Conservation (phyloP, 1,139 yeast species). For the Suzukiozyma palmioleophila region DNA sequence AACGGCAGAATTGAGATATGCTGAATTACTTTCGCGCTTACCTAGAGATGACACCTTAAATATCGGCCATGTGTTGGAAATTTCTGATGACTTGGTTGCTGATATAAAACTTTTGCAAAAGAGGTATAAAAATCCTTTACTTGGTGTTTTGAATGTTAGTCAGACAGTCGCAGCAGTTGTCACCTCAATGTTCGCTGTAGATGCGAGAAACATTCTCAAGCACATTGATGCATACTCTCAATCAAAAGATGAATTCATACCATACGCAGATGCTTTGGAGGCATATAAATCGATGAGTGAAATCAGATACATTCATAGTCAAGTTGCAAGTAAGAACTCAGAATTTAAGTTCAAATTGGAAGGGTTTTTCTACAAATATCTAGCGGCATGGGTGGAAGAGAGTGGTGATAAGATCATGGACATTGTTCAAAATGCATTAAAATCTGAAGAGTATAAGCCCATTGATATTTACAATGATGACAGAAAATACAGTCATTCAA, state of each 20-base stretch:
- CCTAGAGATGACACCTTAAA: conserved; percentile 64
- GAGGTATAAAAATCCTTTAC: conserved; percentile 55
- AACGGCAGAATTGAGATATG: conserved; percentile 58
- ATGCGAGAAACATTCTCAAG: conserved; percentile 55
- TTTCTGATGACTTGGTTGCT: conserved; percentile 52
- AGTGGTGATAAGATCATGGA: conserved; percentile 45
- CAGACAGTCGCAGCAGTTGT: conserved; percentile 53
- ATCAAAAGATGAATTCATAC: conserved; percentile 34
- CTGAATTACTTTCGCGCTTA: conserved; percentile 43
- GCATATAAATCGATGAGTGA: conserved; percentile 55
- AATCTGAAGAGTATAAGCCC: conserved; percentile 53
- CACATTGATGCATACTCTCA: conserved; percentile 47
- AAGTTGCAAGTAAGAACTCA: conserved; percentile 36
- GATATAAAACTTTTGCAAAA: conserved; percentile 54
- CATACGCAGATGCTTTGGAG: conserved; percentile 59
- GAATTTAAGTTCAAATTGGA: conserved; percentile 57
- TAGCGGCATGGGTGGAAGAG: conserved; percentile 52
- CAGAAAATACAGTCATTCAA: conserved; percentile 48
- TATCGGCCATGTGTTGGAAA: conserved; percentile 53
- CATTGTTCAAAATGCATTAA: conserved; percentile 53
- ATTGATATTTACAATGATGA: conserved; percentile 40
- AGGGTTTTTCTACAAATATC: conserved; percentile 52
- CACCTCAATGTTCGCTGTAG: conserved; percentile 59
- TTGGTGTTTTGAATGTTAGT: conserved; percentile 56
- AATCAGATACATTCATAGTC: conserved; percentile 50